Base-by-base conservation (phyloP, 441 rosid genomes). In the Populus hybrid region DNA sequence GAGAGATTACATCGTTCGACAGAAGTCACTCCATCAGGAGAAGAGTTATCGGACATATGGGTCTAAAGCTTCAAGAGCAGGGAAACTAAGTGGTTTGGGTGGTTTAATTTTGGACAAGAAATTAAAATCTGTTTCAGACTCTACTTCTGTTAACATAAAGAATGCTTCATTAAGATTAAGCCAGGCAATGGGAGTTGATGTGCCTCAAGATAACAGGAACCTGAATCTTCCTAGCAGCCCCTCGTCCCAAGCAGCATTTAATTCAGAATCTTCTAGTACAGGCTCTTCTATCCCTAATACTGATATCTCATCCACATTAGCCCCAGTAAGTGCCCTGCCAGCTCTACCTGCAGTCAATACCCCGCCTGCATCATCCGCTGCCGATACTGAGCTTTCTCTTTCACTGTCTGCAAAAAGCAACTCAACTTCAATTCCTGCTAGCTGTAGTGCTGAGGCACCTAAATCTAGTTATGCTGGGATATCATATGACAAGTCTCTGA, bases 1-100 rank as follows among this genome's bases (percentile, higher is more conserved):
- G 84, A 91, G 92, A 87, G 98, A 95, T 74, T 86, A 85, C 66
- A 84, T 90, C 59, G 90, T 88, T 40, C 85, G 95, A 68, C 97
- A 94, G 74, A 95, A 91, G 78, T 87, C 97, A 61, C 85, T 85
- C 76, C 97, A 90, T 83, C 76, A 90, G 59, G 93, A 93, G 87
- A 94, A 94, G 79, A 87, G 87, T 85, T 86, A 85, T 71, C 89
- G 93, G 67, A 86, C 92, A 6, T 90, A 91, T 83, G 97, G 97
- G 64, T 82, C 89, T 70, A 92, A 87, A 85, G 88, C 89, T 68
- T 89, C 93, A 11, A 85, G 88, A 82, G 77, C 86, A 9, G 85
- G 84, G 29, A 92, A 88, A 82, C 80, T 88, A 78, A 84, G 83
- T 56, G 80, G 92, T 71, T 82, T 88, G 82, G 86, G 90, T 64